Base-by-base conservation (phyloP, 768 basidiomycete genomes). In the Lactarius hatsudake region DNA sequence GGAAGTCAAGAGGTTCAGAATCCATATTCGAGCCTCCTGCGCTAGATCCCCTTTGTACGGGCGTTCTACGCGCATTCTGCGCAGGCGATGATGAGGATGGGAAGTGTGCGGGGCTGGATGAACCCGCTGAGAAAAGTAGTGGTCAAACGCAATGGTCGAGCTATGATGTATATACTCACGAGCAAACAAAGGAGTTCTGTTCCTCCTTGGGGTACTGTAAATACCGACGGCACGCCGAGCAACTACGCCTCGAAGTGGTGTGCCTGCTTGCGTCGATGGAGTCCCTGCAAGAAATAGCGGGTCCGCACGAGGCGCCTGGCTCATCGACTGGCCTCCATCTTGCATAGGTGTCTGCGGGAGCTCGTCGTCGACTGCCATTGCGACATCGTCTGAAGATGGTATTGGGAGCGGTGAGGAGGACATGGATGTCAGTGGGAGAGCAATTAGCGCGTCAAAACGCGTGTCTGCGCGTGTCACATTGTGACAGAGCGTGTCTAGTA, bases 1-100 rank as follows among this genome's bases (percentile, higher is more conserved):
- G 89, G 71, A 90, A 90, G 65, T 86, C 83, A 15, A 90, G 81
- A 28, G 87, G 87, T 71, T 89, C 88, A 2, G 88, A 89, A 51
- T 73, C 75, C 20, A 70, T 58, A n/a, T 57, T 63, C 13, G 75
- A 74, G 7, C 71, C 72, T 1, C 73, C 73, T 13, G 64, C 48
- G 58, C 75, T 74, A 5, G 68, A 43, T 26, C 59, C 69, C 30
- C 64, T 59, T 3, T 53, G 38, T 28, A 61, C 61, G 4, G 48
- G 28, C 5, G 56, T 59, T 38, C 66, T 62, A 38, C 54, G 43
- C 18, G 55, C 61, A 13, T 71, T 86, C 58, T 66, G 69, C 3
- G 62, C 59, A 10, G 71, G 69, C 23, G 71, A 63, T 72, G 71
- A 63, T 72, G 76, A 63, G 36, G 61, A 59, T 38, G 82, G 72